Evolutionary conservation across 768 basidiomycete genomes (phyloP), one percentile per base, ranked within the genome.

Genomic region (Boletus patriciae): DNA sequence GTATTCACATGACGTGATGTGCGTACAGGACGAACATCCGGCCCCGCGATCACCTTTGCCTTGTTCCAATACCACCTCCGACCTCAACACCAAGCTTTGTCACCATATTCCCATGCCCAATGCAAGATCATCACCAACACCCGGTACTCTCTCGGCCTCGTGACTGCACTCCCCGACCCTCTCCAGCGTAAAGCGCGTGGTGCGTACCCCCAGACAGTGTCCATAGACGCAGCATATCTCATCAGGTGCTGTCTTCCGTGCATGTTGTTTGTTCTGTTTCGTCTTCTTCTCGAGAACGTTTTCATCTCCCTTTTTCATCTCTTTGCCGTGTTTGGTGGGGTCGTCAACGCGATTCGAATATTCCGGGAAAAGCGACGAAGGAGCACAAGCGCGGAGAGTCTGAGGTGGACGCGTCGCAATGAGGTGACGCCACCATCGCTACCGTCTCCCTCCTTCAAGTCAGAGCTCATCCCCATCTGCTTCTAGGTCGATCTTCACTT

Each of bases 151-250:
- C 45, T 66, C 7, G 64, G 45, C 23, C 59, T 66, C 4, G 62
- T 66, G 3, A 27, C 11, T 1, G 21, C 42, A 1, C 52, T 66
- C 3, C 63, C 55, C 1, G 37, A 59, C 0, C 56, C 58, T 27
- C 27, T 27, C 27, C 27, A 31, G 15, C 66, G 52, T n/a, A 29
- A 52, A 4, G 54, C 58, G 6, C 57, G 66, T 1, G 66, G 68
- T 16, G 51, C 66, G 0, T 66, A 67, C 15, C 65, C 65, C 65
- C 3, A 49, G 15, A 62, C 60, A 5, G 66, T 66, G 37, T 66
- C 62, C 9, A 45, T 64, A 40, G 29, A 62, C 0, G 60, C 60
- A 1, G 66, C 66, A 18, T 66, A 50, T 49, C 36, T 66, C 3
- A 52, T 65, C 5, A 36, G 66, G 33, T 36, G 25, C 25, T 4